Percentiles rank a stretch among this genome's conserved stretches.
These are phyloP conservation scores for Fusarium circinatum DNA, from an alignment of 2,329 filamentous ascomycete genomes.

Conservation along the genomic window DNA sequence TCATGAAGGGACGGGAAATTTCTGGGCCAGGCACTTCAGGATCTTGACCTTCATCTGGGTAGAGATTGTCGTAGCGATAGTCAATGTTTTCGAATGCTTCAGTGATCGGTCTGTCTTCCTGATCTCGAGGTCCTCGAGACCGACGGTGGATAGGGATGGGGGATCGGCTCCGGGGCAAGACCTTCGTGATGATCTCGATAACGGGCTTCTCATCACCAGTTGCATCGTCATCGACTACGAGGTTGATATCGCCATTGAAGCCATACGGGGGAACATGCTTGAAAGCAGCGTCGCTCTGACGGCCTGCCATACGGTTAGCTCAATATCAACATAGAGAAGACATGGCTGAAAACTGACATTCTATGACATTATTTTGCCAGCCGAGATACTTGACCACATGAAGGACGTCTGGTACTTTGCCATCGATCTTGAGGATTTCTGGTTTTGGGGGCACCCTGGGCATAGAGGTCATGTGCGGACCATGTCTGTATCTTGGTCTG, in stretches of 20 bases:
- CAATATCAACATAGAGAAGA: neutral
- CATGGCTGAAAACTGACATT: conserved; percentile 46
- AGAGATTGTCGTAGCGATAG: conserved; percentile 43
- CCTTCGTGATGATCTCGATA: conserved; percentile 56
- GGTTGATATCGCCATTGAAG: conserved; percentile 37
- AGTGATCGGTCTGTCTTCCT: conserved; percentile 45
- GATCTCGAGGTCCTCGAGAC: conserved; percentile 3
- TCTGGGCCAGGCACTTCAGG: conserved; percentile 42
- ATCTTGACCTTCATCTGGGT: conserved; percentile 39
- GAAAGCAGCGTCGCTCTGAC: conserved; percentile 53
- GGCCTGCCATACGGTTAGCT: conserved; percentile 45
- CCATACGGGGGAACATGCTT: conserved; percentile 46
- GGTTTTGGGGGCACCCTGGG: neutral
- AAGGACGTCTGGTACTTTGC: conserved; percentile 54
- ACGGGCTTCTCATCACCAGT: conserved; percentile 46
- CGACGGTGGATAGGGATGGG: neutral
- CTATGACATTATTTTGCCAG: conserved; percentile 47
- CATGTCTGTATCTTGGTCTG: neutral
- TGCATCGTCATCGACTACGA: conserved; percentile 25
- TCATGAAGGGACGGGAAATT: conserved; percentile 52
- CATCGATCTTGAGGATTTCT: conserved; percentile 43
- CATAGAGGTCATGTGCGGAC: neutral
- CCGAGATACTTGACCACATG: conserved; percentile 55
- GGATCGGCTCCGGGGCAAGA: conserved; percentile 41
- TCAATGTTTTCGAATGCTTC: conserved; percentile 40